Conservation (phyloP, 73 alveolate species). For the Tetrahymena malaccensis region DNA sequence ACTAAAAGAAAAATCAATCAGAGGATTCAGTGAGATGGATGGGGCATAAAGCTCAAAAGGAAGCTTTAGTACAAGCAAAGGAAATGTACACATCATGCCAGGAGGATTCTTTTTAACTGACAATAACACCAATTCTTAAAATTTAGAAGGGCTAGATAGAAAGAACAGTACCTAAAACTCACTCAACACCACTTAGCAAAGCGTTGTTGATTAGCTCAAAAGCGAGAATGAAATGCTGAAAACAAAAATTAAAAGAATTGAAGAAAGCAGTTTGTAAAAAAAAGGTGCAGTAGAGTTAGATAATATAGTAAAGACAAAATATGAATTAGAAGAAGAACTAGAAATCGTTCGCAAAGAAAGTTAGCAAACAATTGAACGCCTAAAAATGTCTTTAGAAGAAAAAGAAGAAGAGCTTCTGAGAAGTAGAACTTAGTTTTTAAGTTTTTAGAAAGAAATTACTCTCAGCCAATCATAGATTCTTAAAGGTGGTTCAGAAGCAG, state of each 20-base stretch:
- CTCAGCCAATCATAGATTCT: not conserved
- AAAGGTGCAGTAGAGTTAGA: not conserved
- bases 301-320: not conserved
- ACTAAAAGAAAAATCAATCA: not conserved
- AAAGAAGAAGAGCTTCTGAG: not conserved
- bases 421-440: not conserved
- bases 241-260: not conserved
- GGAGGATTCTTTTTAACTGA: not conserved
- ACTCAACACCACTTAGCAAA: not conserved
- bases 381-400: not conserved
- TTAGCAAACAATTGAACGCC: not conserved
- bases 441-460: not conserved
- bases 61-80: not conserved
- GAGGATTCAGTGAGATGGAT: not conserved
- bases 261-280: not conserved
- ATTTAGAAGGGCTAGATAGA: not conserved
- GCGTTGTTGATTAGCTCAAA: not conserved
- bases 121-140: not conserved
- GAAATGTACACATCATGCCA: not conserved
- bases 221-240: not conserved
- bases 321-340: not conserved
- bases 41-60: not conserved
- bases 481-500: not conserved
- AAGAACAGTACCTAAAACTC: not conserved
- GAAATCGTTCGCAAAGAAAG: not conserved